Percentiles rank a stretch among this genome's conserved stretches.
Conservation (phyloP, 148 eudicot genomes). For the Salicornia ramosissima region DNA sequence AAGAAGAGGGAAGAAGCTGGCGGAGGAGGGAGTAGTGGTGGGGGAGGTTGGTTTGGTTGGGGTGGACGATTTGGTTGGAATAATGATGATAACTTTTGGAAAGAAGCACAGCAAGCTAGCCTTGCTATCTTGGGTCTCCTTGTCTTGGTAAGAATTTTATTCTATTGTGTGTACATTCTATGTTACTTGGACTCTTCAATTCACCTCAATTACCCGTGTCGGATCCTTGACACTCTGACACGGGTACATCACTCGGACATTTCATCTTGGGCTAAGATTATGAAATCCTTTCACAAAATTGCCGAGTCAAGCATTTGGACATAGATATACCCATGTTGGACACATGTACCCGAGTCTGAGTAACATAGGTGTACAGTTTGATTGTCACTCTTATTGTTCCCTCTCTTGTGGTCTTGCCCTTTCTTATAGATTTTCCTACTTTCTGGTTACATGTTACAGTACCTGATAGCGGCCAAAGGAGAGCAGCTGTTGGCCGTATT, state of each 20-base stretch:
- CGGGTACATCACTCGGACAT: too few relatives aligned
- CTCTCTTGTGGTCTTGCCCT: neutral
- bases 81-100: conserved; percentile 74
- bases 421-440: neutral
- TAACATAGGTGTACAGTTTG: too few relatives aligned
- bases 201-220: too few relatives aligned
- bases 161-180: neutral
- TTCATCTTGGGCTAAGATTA: too few relatives aligned
- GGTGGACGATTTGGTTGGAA: conserved; percentile 63
- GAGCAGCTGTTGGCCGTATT: conserved; percentile 62
- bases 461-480: conserved; percentile 64
- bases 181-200: too few relatives aligned
- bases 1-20: conserved; percentile 61
- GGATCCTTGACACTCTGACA: too few relatives aligned
- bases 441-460: conserved; percentile 33
- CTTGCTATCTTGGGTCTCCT: conserved; percentile 57
- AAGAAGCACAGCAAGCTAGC: conserved; percentile 69
- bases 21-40: conserved; percentile 69
- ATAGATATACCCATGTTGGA: too few relatives aligned
- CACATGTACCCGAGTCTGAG: too few relatives aligned
- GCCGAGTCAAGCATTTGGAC: too few relatives aligned
- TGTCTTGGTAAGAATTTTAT: conserved; percentile 40
- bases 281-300: too few relatives aligned
- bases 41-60: conserved; percentile 85
- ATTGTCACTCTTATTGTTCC: neutral